Percentiles rank a stretch among this genome's conserved stretches.
phyloP scores from a whole-genome alignment of 495 filamentous ascomycete genomes.

The Penicillium macrosclerotiorum region DNA sequence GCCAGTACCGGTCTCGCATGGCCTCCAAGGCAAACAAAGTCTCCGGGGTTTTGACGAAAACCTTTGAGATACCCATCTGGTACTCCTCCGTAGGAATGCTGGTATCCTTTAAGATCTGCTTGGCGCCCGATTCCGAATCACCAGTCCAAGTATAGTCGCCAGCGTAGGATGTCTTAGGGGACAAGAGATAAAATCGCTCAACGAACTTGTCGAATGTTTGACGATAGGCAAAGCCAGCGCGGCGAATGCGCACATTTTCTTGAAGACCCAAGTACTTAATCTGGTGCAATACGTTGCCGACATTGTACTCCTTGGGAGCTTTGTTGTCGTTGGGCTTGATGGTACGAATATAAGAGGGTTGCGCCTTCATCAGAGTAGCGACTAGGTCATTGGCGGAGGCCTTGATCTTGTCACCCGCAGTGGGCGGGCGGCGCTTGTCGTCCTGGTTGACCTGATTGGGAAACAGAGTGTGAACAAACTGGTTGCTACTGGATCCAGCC shows the following conservation, averaged over 20 bases:
- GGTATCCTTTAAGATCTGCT: conserved; percentile 93
- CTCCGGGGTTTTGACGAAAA: conserved; percentile 98
- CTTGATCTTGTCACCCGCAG: conserved; percentile 96
- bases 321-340: conserved; percentile 99
- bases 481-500: conserved; percentile 77
- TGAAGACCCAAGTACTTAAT: conserved; percentile 99
- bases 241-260: conserved; percentile 96
- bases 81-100: conserved; percentile 93
- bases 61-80: conserved; percentile 95
- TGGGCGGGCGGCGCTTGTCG: conserved; percentile 89
- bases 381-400: conserved; percentile 94
- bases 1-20: conserved; percentile 97
- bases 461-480: conserved; percentile 84
- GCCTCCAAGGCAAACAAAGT: conserved; percentile 96
- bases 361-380: conserved; percentile 91
- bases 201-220: conserved; percentile 99
- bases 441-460: conserved; percentile 93
- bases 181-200: conserved; percentile 94
- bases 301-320: conserved; percentile 86
- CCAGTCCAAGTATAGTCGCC: conserved; percentile 97
- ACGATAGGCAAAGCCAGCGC: conserved; percentile 95
- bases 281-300: conserved; percentile 90
- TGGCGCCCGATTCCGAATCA: conserved; percentile 80
- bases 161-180: conserved; percentile 90
- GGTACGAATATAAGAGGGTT: conserved; percentile 96